Base-by-base conservation (phyloP, 345 rosid species). In the Clarkia xantiana region DNA sequence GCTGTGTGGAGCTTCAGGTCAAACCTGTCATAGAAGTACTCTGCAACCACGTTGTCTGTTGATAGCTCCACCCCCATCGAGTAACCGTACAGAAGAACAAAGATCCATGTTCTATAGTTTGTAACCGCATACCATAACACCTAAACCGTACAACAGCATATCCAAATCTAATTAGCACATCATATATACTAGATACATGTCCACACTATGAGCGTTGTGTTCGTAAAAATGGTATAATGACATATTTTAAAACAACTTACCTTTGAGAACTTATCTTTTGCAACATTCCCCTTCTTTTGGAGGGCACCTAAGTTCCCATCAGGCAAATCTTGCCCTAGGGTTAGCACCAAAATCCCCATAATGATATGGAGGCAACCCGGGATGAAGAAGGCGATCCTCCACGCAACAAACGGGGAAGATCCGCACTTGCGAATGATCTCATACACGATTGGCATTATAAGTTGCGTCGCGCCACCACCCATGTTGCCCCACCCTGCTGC, bases 401-500 rank as follows among this genome's bases (percentile, higher is more conserved):
- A 87, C 6, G 94, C 94, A 1, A 83, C 79, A 70, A 81, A 87
- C 2, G 94, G 81, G 14, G 94, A 76, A 0, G 90, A 50, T 9
- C 96, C 94, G 0, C 44, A 9, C n/a, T 59, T 62, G 42, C 58
- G 44, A 14, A 87, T 72, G 50, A 83, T 23, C 19, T 87, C 94
- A 39, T 73, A 83, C 44, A 87, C 85, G 12, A 87, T 0, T 0
- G 96, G 94, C 96, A 87, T 87, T 29, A 83, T 13, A 0, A 87
- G 72, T 63, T 83, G 96, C 15, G 96, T 87, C 14, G 79, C 85
- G 3, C 96, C 94, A 2, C 96, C 90, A 0, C 96, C 96, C 94
- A 83, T 83, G 54, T 83, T 87, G 0, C 96, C 96, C 96, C 96
- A 87, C 1, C 94, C 94, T 1, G 87, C 96, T 0, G 96, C 94